Conservation (phyloP, 257 asterid species). For the Salvia splendens region DNA sequence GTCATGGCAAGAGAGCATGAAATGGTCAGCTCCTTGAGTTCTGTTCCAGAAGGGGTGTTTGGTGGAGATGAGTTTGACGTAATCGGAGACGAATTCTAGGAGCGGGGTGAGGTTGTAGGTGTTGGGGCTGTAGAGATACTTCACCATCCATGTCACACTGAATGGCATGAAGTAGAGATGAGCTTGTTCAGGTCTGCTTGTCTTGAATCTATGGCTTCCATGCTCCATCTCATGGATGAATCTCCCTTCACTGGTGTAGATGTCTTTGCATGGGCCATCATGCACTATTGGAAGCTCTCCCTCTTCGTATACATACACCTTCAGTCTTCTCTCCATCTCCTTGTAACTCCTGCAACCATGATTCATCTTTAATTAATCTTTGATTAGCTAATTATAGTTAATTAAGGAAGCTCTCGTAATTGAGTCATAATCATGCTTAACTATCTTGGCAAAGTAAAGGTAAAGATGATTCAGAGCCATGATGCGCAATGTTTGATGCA, state of each 20-base stretch:
- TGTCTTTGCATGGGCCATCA: slow-evolving; percentile 85
- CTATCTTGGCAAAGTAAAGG: slow-evolving; percentile 1
- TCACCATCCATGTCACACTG: slow-evolving; percentile 85
- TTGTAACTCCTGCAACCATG: slow-evolving; percentile 63
- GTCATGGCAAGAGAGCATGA: slow-evolving; percentile 98
- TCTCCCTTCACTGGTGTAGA: slow-evolving; percentile 85
- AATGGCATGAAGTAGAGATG: slow-evolving; percentile 91
- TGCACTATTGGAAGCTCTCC: slow-evolving; percentile 85
- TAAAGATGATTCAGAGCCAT: background rate
- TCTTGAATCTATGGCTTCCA: slow-evolving; percentile 58
- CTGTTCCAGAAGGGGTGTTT: slow-evolving; percentile 86
- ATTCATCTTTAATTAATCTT: no score
- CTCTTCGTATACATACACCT: slow-evolving; percentile 78
- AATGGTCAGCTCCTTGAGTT: slow-evolving; percentile 89
- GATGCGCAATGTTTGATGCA: slow-evolving; percentile 32
- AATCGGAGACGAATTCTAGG: slow-evolving; percentile 57
- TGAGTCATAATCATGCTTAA: slow-evolving; percentile 19
- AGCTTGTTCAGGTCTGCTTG: slow-evolving; percentile 55
- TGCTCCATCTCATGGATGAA: slow-evolving; percentile 87
- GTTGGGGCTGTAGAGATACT: slow-evolving; percentile 58
- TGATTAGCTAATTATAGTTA: no score
- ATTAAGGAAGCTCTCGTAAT: background rate
- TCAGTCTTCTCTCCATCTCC: slow-evolving; percentile 92
- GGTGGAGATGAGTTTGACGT: slow-evolving; percentile 67
- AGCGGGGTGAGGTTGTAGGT: slow-evolving; percentile 48